These are phyloP conservation scores for Penicillium flavigenum DNA, from an alignment of 495 filamentous ascomycete genomes.

Conservation along the genomic window DNA sequence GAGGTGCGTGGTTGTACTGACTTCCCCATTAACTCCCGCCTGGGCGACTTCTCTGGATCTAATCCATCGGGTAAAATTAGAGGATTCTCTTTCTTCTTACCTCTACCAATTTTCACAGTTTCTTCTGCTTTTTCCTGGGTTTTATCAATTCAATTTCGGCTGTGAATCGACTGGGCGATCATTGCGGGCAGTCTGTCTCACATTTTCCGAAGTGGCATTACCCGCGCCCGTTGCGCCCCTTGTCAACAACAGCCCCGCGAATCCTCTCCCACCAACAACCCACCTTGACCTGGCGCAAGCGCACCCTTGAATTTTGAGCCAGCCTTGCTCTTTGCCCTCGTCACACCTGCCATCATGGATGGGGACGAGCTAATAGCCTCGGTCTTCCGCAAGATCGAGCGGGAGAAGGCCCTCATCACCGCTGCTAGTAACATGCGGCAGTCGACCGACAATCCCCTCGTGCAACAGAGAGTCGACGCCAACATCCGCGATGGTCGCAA, in stretches of 20 bases:
- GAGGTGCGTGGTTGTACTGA: conserved; percentile 4
- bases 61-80: neutral
- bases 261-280: conserved; percentile 28
- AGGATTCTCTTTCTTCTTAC: neutral
- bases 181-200: conserved; percentile 18
- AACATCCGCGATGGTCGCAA: conserved; percentile 91
- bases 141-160: neutral
- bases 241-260: conserved; percentile 48
- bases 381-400: conserved; percentile 95
- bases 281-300: conserved; percentile 15
- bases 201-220: conserved; percentile 40
- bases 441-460: conserved; percentile 86
- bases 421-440: conserved; percentile 92
- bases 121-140: neutral
- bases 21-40: neutral
- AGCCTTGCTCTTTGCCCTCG: conserved; percentile 12
- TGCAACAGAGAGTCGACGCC: conserved; percentile 82
- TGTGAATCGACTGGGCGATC: conserved; percentile 3
- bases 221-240: conserved; percentile 30
- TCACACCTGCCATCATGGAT: conserved; percentile 43
- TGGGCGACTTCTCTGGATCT: neutral
- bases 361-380: conserved; percentile 78
- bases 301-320: conserved; percentile 9
- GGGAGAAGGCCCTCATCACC: conserved; percentile 93
- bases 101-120: neutral